Evolutionary conservation across 2,329 filamentous ascomycete species (phyloP).

Genomic region (Pyrenophora seminiperda): DNA sequence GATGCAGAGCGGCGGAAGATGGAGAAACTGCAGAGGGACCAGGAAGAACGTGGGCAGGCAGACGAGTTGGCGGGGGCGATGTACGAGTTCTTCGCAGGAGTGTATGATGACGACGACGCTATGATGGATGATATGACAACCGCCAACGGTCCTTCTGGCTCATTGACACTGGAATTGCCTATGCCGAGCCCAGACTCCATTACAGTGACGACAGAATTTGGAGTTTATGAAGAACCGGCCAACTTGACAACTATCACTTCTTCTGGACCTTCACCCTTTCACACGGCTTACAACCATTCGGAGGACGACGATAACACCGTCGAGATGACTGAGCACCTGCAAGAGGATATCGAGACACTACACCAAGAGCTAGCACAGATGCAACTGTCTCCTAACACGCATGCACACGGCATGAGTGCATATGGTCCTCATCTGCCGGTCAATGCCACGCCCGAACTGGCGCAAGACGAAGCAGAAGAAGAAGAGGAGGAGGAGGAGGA

Average conservation of each 20-base stretch:
- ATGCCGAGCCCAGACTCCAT: slow-evolving; percentile 42
- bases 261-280: slow-evolving; percentile 23
- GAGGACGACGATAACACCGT: slow-evolving; percentile 23
- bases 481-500: slow-evolving; percentile 13
- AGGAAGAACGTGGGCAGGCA: slow-evolving; percentile 41
- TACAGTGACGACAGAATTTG: slow-evolving; percentile 44
- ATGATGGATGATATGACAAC: background rate
- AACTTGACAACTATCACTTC: slow-evolving; percentile 39
- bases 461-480: slow-evolving; percentile 9
- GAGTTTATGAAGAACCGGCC: slow-evolving; percentile 39
- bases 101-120: slow-evolving; percentile 29
- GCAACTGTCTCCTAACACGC: background rate
- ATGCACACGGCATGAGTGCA: slow-evolving; percentile 1
- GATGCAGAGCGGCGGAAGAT: slow-evolving; percentile 38
- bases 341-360: slow-evolving; percentile 12
- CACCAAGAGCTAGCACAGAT: slow-evolving; percentile 10
- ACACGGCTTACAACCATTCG: slow-evolving; percentile 17
- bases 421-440: slow-evolving; percentile 6
- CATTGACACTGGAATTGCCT: slow-evolving; percentile 15
- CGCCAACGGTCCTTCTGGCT: slow-evolving; percentile 6
- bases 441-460: slow-evolving; percentile 13
- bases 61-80: slow-evolving; percentile 45
- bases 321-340: slow-evolving; percentile 26
- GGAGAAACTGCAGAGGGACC: slow-evolving; percentile 40
- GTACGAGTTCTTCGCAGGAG: slow-evolving; percentile 41